These are phyloP conservation scores for Debaryomyces singareniensis DNA, from an alignment of 1,139 yeast species.

Conservation along the genomic window DNA sequence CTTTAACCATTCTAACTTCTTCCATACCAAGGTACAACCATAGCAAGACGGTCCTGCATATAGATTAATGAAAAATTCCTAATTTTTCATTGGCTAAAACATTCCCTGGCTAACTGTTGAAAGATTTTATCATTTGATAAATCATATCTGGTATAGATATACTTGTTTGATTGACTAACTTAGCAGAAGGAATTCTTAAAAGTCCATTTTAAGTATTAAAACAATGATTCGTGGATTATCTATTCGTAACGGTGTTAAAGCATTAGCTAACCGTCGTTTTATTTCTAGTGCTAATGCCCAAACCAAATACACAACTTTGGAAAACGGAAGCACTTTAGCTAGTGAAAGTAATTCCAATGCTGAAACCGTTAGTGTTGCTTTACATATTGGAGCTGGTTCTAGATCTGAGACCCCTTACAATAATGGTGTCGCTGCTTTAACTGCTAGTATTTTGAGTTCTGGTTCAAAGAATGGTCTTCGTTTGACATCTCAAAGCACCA, in stretches of 20 bases:
- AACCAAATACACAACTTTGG: slow-evolving; percentile 63
- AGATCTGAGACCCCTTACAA: slow-evolving; percentile 72
- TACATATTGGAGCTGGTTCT: slow-evolving; percentile 71
- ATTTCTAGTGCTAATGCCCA: slow-evolving; percentile 53
- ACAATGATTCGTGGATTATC: slow-evolving; percentile 34
- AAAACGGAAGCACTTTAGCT: slow-evolving; percentile 70
- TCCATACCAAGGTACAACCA: no score
- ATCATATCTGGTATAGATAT: neutral
- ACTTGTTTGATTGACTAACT: neutral
- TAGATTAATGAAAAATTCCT: slow-evolving; percentile 2
- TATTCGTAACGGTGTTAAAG: slow-evolving; percentile 25
- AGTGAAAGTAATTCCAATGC: slow-evolving; percentile 57
- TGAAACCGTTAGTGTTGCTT: slow-evolving; percentile 56
- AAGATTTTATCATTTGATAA: neutral
- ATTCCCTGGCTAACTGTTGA: neutral
- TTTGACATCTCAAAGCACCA: slow-evolving; percentile 38
- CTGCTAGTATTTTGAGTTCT: slow-evolving; percentile 43
- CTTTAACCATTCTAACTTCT: no score
- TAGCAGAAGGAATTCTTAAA: neutral
- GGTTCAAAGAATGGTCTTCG: slow-evolving; percentile 40
- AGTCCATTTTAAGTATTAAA: neutral
- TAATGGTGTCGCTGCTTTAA: slow-evolving; percentile 70
- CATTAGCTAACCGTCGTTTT: slow-evolving; percentile 44
- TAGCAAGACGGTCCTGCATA: neutral
- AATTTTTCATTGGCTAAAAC: slow-evolving; percentile 5